These are phyloP conservation scores for Pichia pseudocactophila DNA, from an alignment of 805 yeast genomes.

Conservation along the genomic window DNA sequence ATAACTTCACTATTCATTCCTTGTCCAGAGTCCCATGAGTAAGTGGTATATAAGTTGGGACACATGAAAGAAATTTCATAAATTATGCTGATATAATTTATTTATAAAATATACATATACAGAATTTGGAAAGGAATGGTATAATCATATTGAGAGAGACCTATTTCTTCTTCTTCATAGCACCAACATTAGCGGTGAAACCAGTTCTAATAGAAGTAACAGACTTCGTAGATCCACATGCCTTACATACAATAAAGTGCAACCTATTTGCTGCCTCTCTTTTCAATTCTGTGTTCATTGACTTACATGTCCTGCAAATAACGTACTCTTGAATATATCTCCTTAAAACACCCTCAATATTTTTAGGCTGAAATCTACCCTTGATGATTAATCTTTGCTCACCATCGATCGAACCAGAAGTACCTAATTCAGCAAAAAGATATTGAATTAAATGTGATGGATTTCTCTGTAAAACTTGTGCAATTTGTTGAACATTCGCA, in stretches of 20 bases:
- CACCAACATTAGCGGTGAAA: slow-evolving; percentile 95
- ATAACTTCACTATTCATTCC: background rate
- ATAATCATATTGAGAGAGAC: slow-evolving; percentile 4
- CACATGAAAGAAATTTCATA: background rate
- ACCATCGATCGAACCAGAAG: slow-evolving; percentile 98
- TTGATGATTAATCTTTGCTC: slow-evolving; percentile 92
- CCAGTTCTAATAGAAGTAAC: slow-evolving; percentile 97
- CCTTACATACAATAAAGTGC: slow-evolving; percentile 94
- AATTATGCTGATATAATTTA: background rate
- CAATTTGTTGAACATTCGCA: slow-evolving; percentile 90
- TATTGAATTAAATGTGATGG: slow-evolving; percentile 96
- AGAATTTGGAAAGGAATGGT: background rate
- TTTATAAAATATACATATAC: background rate
- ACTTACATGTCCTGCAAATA: slow-evolving; percentile 97
- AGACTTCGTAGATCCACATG: slow-evolving; percentile 96
- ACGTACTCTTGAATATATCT: slow-evolving; percentile 96
- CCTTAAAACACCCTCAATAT: slow-evolving; percentile 92
- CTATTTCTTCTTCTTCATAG: slow-evolving; percentile 60
- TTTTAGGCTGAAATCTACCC: slow-evolving; percentile 97
- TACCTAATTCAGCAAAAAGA: slow-evolving; percentile 97
- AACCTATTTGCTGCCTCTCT: slow-evolving; percentile 95
- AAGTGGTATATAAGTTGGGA: too few relatives aligned
- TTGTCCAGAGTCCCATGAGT: background rate
- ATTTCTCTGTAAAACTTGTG: slow-evolving; percentile 89
- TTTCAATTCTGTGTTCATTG: slow-evolving; percentile 90